A percentile compares a stretch with the other conserved stretches of the same genome.
phyloP scores from a whole-genome alignment of 768 basidiomycete genomes.

The Rhodocollybia butyracea region DNA sequence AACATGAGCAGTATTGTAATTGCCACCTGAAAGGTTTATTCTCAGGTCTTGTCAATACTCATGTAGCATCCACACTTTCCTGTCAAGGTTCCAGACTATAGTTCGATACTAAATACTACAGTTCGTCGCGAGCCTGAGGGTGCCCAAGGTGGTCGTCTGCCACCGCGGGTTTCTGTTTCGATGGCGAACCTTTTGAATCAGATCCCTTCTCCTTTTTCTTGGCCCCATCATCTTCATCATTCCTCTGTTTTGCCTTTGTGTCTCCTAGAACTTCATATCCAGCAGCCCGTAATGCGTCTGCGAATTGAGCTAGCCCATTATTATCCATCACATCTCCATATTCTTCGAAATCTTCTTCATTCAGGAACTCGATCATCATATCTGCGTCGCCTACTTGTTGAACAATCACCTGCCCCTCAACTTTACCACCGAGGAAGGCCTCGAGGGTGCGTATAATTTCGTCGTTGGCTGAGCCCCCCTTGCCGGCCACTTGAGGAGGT shows the following conservation, averaged over 20 bases:
- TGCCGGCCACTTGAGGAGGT: slow-evolving; percentile 22
- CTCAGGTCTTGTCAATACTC: neutral
- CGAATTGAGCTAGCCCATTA: slow-evolving; percentile 40
- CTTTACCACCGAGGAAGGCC: slow-evolving; percentile 20
- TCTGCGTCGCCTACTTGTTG: slow-evolving; percentile 39
- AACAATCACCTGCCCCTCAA: slow-evolving; percentile 28
- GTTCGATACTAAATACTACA: no score
- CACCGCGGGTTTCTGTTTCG: slow-evolving; percentile 9
- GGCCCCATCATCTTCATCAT: neutral
- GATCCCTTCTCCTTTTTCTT: slow-evolving; percentile 5
- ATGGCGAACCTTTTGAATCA: slow-evolving; percentile 14
- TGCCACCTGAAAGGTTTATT: neutral
- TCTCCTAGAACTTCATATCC: slow-evolving; percentile 21
- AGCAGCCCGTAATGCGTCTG: slow-evolving; percentile 49
- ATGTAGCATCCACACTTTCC: neutral
- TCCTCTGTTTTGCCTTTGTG: slow-evolving; percentile 1
- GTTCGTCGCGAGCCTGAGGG: slow-evolving; percentile 12
- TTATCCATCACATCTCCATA: slow-evolving; percentile 30
- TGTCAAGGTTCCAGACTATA: no score
- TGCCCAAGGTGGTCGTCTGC: slow-evolving; percentile 2
- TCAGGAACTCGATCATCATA: slow-evolving; percentile 41
- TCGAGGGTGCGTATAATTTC: slow-evolving; percentile 23
- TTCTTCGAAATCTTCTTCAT: slow-evolving; percentile 32
- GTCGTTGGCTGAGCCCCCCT: slow-evolving; percentile 20
- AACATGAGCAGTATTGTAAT: slow-evolving; percentile 1